These are phyloP conservation scores for Lepidium campestre DNA, from an alignment of 441 rosid genomes.

Conservation along the genomic window DNA sequence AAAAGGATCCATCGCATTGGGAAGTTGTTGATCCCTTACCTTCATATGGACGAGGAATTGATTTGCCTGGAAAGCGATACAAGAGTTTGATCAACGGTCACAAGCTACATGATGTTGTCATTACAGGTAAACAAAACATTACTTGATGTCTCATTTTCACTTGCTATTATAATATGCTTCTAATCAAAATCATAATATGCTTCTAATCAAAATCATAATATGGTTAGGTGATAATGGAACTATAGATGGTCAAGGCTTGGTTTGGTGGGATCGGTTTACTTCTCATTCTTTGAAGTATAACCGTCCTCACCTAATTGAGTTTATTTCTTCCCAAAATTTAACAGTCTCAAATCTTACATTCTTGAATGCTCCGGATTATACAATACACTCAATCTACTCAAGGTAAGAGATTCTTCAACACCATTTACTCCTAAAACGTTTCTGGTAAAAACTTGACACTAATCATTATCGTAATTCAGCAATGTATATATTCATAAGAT, in stretches of 20 bases:
- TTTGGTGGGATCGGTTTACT: conserved; percentile 31
- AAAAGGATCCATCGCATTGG: conserved; percentile 32
- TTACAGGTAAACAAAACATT: conserved; percentile 24
- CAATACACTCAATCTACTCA: conserved; percentile 26
- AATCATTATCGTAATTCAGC: conserved; percentile 10
- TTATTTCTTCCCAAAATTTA: conserved; percentile 19
- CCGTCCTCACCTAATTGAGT: conserved; percentile 30
- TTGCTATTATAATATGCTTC: not conserved
- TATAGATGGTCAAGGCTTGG: conserved; percentile 31
- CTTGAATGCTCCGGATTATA: conserved; percentile 24
- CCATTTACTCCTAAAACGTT: not conserved
- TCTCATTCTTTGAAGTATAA: conserved; percentile 24
- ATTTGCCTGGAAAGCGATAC: conserved; percentile 26
- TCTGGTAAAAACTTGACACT: not conserved
- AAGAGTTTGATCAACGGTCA: conserved; percentile 31
- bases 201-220: too few relatives aligned
- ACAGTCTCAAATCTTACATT: conserved; percentile 30
- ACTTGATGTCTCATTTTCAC: not conserved
- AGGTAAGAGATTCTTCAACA: conserved; percentile 19
- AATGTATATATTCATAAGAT: conserved; percentile 26
- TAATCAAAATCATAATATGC: too few relatives aligned
- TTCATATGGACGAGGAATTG: conserved; percentile 30
- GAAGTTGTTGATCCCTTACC: conserved; percentile 30
- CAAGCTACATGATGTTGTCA: conserved; percentile 24
- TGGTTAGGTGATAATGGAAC: conserved; percentile 33